Evolutionary conservation across 176 grass and related monocot genomes (phyloP).

Genomic region (Oryza glaberrima): DNA sequence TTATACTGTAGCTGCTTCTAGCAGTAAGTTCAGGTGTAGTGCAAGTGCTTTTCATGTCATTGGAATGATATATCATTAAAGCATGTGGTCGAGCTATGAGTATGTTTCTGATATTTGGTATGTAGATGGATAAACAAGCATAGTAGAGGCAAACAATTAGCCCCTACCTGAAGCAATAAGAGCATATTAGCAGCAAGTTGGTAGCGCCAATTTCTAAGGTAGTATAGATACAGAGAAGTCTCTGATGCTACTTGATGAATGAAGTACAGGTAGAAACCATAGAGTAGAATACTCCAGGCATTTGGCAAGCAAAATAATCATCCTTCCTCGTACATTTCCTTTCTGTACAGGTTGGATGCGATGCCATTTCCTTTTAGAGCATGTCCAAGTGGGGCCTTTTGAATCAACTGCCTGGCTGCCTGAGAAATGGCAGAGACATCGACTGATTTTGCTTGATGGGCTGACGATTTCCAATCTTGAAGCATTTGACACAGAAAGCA

Average conservation of each 20-base stretch:
- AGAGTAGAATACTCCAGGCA: conserved; percentile 42
- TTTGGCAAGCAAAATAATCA: conserved; percentile 59
- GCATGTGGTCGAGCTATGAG: conserved; percentile 44
- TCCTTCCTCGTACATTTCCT: conserved; percentile 61
- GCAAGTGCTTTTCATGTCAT: conserved; percentile 37
- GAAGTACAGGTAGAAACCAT: conserved; percentile 37
- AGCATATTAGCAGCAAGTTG: conserved; percentile 49
- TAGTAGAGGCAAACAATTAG: conserved; percentile 27
- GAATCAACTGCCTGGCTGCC: neutral
- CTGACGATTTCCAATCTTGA: conserved; percentile 29
- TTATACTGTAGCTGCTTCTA: conserved; percentile 42
- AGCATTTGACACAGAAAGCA: conserved; percentile 36
- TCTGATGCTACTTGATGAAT: conserved; percentile 48
- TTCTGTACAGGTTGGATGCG: conserved; percentile 55
- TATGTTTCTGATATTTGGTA: conserved; percentile 16
- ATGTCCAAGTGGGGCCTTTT: conserved; percentile 37
- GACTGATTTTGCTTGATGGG: conserved; percentile 38
- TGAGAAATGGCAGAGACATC: conserved; percentile 14
- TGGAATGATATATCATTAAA: conserved; percentile 40
- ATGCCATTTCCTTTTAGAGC: conserved; percentile 41
- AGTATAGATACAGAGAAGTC: conserved; percentile 48
- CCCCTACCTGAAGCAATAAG: conserved; percentile 28
- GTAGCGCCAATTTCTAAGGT: conserved; percentile 55
- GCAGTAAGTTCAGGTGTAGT: conserved; percentile 42
- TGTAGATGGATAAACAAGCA: conserved; percentile 30